Conservation (phyloP, 805 yeast genomes). For the Yarrowia bubula region DNA sequence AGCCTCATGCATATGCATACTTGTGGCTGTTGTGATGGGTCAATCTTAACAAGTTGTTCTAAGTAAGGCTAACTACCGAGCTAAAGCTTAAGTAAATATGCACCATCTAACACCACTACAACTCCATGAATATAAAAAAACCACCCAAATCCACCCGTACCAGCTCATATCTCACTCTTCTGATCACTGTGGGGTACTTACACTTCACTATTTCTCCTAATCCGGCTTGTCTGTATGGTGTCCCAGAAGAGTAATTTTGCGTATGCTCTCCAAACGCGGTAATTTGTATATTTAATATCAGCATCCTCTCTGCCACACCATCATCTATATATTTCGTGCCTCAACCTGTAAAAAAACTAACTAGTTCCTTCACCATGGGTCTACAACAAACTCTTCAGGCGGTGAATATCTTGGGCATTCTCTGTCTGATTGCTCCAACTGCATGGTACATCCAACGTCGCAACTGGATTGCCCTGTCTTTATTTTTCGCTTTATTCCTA, state of each 20-base stretch:
- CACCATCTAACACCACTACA: too few relatives aligned
- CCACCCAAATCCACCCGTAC: too few relatives aligned
- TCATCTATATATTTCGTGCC: not conserved
- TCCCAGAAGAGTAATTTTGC: not conserved
- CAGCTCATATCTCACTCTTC: too few relatives aligned
- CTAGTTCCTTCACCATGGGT: not conserved
- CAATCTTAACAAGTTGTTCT: too few relatives aligned
- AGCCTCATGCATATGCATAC: not conserved
- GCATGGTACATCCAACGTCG: constrained; percentile 5
- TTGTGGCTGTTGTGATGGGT: not conserved
- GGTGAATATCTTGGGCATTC: not conserved
- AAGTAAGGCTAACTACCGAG: too few relatives aligned
- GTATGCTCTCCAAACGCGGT: not conserved
- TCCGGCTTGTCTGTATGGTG: not conserved
- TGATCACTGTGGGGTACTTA: too few relatives aligned
- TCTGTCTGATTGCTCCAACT: not conserved
- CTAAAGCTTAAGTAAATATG: too few relatives aligned
- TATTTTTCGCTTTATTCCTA: not conserved
- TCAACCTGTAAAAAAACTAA: too few relatives aligned
- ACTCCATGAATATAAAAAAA: too few relatives aligned
- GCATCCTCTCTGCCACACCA: not conserved
- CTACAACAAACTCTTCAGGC: constrained; percentile 2
- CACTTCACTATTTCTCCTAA: too few relatives aligned
- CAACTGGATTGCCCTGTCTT: not conserved
- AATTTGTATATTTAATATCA: not conserved